Conservation (phyloP, 108 stramenopile species). For the Fistulifera solaris region DNA sequence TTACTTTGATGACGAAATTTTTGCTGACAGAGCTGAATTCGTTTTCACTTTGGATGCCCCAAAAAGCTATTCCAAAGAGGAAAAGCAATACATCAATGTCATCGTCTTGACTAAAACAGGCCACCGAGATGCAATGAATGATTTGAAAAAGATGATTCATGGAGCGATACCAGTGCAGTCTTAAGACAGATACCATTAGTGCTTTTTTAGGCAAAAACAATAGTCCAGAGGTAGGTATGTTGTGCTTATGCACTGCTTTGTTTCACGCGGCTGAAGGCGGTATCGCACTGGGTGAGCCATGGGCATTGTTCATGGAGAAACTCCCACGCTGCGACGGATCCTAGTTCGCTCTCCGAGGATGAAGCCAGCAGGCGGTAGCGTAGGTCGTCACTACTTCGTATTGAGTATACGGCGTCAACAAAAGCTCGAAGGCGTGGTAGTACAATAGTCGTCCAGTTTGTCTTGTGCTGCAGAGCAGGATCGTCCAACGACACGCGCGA, state of each 20-base stretch:
- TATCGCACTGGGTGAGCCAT: constrained; percentile 53
- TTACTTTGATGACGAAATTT: constrained; percentile 81
- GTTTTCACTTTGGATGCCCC: constrained; percentile 54
- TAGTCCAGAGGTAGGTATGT: too few species aligned
- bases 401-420: constrained; percentile 56
- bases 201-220: too few species aligned
- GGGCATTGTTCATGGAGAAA: constrained; percentile 42
- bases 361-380: constrained; percentile 50
- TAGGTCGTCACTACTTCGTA: constrained; percentile 51
- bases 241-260: neutral
- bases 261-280: constrained; percentile 19
- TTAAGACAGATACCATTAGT: too few species aligned
- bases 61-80: constrained; percentile 46
- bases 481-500: constrained; percentile 59
- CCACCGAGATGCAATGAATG: constrained; percentile 67
- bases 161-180: neutral
- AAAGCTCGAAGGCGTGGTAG: constrained; percentile 63
- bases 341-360: neutral
- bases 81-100: constrained; percentile 46
- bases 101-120: constrained; percentile 76
- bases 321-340: constrained; percentile 19
- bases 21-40: constrained; percentile 67
- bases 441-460: constrained; percentile 43
- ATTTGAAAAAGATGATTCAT: constrained; percentile 9
- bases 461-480: constrained; percentile 37